Evolutionary conservation across 345 rosid species (phyloP), one percentile per base, ranked within the genome.

Genomic region (Syzygium aromaticum): DNA sequence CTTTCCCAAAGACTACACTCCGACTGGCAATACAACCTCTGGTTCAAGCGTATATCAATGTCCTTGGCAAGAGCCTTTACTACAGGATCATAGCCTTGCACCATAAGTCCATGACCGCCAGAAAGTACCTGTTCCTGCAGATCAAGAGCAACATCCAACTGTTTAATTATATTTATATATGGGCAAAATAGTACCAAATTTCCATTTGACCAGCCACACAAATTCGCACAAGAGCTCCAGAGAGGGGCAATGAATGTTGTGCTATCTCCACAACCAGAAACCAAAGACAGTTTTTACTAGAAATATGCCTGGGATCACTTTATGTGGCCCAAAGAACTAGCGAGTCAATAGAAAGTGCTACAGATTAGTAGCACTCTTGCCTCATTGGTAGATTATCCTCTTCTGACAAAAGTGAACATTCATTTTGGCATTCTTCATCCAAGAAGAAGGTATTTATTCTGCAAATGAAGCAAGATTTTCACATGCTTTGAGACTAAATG

Each of bases 61-160:
- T 93, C 96, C 91, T 93, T 93, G 84, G 98, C 95, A 77, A 96
- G 96, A 84, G 96, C 93, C 92, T 92, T 94, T 90, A 96, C 95
- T 83, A 96, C 91, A 61, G 99, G 97, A 87, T 92, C 94, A 88
- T 96, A 96, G 78, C 99, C 99, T 86, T 95, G 94, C 86, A 96
- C 96, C 99, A 96, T 96, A 86, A 96, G 95, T 85, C 99, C 99
- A 90, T 95, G 99, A 53, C 99, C 99, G 88, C 99, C 99, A 57
- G 96, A 92, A 89, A 95, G 99, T 49, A 96, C 97, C 88, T 93
- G 92, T 89, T 96, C 98, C 98, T 96, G 92, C 78, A 91, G 64
- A 90, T 86, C 30, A 88, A 92, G 73, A 84, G 14, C 27, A 63
- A 2, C 11, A 23, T 46, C 46, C 52, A 8, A 63, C 61, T 8